These are phyloP conservation scores for Coemansia sp. DNA, from an alignment of 192 early-diverging fungal genomes.

Conservation along the genomic window DNA sequence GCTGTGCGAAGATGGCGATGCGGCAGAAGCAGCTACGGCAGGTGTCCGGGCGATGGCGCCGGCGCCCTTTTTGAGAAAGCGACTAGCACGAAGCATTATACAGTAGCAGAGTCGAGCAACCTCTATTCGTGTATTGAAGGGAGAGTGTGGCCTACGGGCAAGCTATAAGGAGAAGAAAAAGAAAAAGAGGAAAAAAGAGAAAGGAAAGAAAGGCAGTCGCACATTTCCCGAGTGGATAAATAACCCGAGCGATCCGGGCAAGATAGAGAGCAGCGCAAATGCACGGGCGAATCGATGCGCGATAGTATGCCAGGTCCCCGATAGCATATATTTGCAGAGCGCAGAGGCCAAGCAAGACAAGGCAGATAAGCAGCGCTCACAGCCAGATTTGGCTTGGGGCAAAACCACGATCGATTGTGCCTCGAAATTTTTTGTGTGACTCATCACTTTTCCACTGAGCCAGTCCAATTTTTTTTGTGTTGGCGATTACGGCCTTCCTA, in stretches of 20 bases:
- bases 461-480: no score
- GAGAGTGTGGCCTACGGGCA: neutral
- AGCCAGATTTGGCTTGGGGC: no score
- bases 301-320: no score
- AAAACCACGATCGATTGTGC: no score
- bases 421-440: no score
- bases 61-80: conserved; percentile 33
- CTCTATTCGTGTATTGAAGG: neutral
- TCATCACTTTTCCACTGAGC: no score
- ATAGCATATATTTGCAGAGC: no score
- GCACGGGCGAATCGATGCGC: no score
- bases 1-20: neutral
- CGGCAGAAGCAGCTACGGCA: conserved; percentile 1
- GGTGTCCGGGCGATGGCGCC: conserved; percentile 27
- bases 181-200: conserved; percentile 9
- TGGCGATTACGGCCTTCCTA: no score
- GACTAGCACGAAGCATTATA: conserved; percentile 40
- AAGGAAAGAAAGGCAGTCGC: neutral
- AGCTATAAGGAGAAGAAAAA: conserved; percentile 8
- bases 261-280: no score
- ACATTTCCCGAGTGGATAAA: neutral
- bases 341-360: no score
- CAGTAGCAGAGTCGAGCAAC: neutral
- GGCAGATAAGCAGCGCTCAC: no score
- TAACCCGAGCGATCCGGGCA: neutral